phyloP scores from a whole-genome alignment of 2,329 filamentous ascomycete genomes.

The Aspergillus ochraceoroseus region DNA sequence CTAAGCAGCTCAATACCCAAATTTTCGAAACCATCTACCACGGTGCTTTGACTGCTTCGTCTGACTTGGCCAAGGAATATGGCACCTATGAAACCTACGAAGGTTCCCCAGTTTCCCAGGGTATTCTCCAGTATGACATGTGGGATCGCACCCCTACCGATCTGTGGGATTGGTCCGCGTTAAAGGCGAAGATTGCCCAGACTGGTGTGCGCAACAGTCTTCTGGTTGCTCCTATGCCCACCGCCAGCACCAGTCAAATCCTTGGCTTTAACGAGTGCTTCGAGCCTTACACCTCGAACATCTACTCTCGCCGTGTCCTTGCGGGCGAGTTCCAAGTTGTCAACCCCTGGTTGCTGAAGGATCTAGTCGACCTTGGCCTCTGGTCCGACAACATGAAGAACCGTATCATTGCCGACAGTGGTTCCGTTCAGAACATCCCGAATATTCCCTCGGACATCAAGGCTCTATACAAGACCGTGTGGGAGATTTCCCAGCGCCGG shows the following conservation, averaged over 20 bases:
- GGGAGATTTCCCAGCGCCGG: conserved; percentile 95
- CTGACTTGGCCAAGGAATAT: conserved; percentile 74
- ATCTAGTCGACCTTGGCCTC: conserved; percentile 92
- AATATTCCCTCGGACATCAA: conserved; percentile 97
- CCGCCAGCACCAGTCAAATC: conserved; percentile 94
- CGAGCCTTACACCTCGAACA: conserved; percentile 99
- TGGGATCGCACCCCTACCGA: conserved; percentile 91
- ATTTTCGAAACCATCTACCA: conserved; percentile 99
- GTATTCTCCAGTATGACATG: conserved; percentile 97
- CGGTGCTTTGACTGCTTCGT: conserved; percentile 82
- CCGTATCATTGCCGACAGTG: conserved; percentile 94
- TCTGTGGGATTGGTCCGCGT: conserved; percentile 89
- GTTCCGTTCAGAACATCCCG: conserved; percentile 92
- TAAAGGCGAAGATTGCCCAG: conserved; percentile 88
- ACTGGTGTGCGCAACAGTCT: conserved; percentile 93
- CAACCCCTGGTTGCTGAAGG: conserved; percentile 97
- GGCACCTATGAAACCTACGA: conserved; percentile 87
- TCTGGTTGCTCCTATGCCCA: conserved; percentile 94
- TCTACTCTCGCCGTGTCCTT: conserved; percentile 96
- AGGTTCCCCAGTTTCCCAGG: conserved; percentile 89
- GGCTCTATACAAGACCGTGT: conserved; percentile 97
- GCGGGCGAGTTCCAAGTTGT: conserved; percentile 99
- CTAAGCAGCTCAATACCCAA: conserved; percentile 89
- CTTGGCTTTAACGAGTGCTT: conserved; percentile 99
- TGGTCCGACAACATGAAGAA: conserved; percentile 99